Percentiles rank a stretch among this genome's conserved stretches.
Conservation (phyloP, 306 rosid genomes). For the Dryas octopetala region DNA sequence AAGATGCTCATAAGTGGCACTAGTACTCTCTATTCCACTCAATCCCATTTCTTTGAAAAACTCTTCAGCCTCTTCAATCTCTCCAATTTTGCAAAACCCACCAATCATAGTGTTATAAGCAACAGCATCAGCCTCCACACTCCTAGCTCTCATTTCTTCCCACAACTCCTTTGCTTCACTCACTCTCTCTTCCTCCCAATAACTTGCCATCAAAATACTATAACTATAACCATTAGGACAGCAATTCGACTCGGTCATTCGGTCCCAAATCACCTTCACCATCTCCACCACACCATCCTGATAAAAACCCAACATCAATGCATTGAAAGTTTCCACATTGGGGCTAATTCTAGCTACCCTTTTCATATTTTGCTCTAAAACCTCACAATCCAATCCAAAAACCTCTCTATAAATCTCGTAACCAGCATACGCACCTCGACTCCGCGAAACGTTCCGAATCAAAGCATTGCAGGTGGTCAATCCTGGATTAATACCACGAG, state of each 20-base stretch:
- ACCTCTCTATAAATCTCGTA: constrained; percentile 57
- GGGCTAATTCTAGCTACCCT: constrained; percentile 49
- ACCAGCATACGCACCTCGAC: constrained; percentile 48
- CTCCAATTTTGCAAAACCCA: constrained; percentile 69
- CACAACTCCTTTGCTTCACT: constrained; percentile 55
- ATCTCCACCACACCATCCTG: constrained; percentile 46
- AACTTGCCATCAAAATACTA: constrained; percentile 56
- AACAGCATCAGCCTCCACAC: constrained; percentile 57
- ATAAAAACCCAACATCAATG: constrained; percentile 63
- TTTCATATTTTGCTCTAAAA: constrained; percentile 17
- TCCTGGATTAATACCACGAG: constrained; percentile 61
- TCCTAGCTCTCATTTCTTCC: constrained; percentile 51
- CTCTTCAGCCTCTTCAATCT: constrained; percentile 60
- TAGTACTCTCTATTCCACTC: constrained; percentile 53
- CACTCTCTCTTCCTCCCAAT: constrained; percentile 57
- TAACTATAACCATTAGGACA: constrained; percentile 58
- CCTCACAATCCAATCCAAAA: constrained; percentile 42
- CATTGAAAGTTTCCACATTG: constrained; percentile 59
- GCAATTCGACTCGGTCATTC: constrained; percentile 40
- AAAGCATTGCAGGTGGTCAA: constrained; percentile 60
- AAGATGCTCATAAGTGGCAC: constrained; percentile 62
- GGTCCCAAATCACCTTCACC: constrained; percentile 62
- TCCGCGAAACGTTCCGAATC: constrained; percentile 47
- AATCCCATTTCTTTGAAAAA: constrained; percentile 61
- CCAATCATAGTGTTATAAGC: constrained; percentile 73